Evolutionary conservation across 1,139 yeast species (phyloP), one percentile per base, ranked within the genome.

Genomic region (Pichia sp.): DNA sequence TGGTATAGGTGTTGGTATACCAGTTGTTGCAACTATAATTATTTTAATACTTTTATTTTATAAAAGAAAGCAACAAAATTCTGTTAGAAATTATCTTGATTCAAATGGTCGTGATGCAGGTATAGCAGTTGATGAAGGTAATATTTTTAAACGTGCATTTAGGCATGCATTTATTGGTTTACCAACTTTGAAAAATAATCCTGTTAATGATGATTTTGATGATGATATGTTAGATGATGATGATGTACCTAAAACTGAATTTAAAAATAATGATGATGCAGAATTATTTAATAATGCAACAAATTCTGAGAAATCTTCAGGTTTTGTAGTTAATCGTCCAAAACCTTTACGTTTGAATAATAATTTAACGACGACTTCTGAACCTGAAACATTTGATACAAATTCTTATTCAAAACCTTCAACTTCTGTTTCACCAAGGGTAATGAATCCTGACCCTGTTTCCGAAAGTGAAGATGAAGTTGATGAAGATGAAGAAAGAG

Each of bases 1-100:
- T 39, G 70, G 67, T 15, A 70, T 62, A 17, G 66, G 67, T 39
- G 39, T 62, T 5, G 64, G 64, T 38, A 56, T 62, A 2, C 66
- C 66, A 5, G 38, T 62, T 4, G 41, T 62, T 5, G 40, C 52
- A 4, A 31, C 50, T 8, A 38, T 59, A 4, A 40, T 51, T 6
- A 30, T 53, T 11, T 35, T 48, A 3, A 30, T 50, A 8, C 39
- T 50, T 15, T 39, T 56, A 22, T 36, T 49, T 15, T 52, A 45
- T 40, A 46, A 53, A 35, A 54, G 52, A 34, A 52, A 51, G 26
- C 45, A 46, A 19, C 25, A 42, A 5, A 40, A 37, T 20, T 44
- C 51, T 11, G 45, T 47, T 25, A 40, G 47, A 15, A 49, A 52
- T 19, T 59, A 58, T 43, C 60, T 59, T 26, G 62, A 59, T 42